Percentiles rank a stretch among this genome's conserved stretches.
These are phyloP conservation scores for Colletotrichum zoysiae DNA, from an alignment of 2,329 filamentous ascomycete genomes.

Conservation along the genomic window DNA sequence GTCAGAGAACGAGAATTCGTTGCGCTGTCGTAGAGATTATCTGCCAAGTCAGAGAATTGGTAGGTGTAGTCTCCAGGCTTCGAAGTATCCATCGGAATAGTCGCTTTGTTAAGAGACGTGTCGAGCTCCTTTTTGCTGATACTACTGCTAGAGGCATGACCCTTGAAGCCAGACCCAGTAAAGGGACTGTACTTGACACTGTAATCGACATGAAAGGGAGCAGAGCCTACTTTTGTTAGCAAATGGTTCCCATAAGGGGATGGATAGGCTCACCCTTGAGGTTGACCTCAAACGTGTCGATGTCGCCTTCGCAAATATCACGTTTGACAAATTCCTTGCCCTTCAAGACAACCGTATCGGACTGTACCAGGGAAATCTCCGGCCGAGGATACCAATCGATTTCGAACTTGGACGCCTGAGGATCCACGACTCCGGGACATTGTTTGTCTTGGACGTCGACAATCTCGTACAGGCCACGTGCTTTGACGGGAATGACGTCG, in stretches of 20 bases:
- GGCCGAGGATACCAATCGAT: constrained; percentile 90
- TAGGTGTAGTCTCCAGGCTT: constrained; percentile 89
- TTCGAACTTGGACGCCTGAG: constrained; percentile 78
- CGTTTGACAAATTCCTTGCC: constrained; percentile 75
- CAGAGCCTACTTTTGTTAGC: constrained; percentile 68
- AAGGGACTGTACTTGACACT: constrained; percentile 50
- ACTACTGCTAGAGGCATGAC: constrained; percentile 13
- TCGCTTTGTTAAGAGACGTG: constrained; percentile 79
- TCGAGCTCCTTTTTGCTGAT: constrained; percentile 75
- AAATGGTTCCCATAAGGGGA: neutral
- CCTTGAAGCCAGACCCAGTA: neutral
- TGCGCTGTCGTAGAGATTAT: constrained; percentile 86
- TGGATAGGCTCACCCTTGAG: constrained; percentile 73
- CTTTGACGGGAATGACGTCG: constrained; percentile 74
- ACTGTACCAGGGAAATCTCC: constrained; percentile 74
- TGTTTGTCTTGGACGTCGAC: constrained; percentile 80
- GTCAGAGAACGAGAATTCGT: constrained; percentile 74
- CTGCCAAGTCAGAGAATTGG: constrained; percentile 83
- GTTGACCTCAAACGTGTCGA: constrained; percentile 86
- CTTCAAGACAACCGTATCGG: constrained; percentile 67
- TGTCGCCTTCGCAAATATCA: constrained; percentile 93
- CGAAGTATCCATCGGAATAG: constrained; percentile 86
- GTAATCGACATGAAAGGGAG: constrained; percentile 70
- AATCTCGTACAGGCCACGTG: constrained; percentile 84
- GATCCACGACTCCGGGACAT: constrained; percentile 85